Base-by-base conservation (phyloP, 139 green algal genomes). In the Ettlia oleoabundans region DNA sequence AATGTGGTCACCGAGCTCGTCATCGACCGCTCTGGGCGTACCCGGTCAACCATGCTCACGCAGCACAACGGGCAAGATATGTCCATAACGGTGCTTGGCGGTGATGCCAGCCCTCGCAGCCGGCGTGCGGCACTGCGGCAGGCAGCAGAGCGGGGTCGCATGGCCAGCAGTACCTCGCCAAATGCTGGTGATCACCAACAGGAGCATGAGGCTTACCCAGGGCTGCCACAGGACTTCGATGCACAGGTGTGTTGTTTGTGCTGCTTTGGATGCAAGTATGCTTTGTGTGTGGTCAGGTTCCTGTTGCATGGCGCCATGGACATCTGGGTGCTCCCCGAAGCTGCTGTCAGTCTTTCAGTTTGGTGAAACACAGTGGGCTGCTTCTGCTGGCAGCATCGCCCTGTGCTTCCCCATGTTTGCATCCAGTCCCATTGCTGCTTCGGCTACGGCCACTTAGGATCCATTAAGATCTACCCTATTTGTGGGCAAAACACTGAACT, bases 221-320 rank as follows among this genome's bases (percentile, higher is more conserved):
- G 80, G 2, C 80, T 85, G 22, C 80, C 80, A 0, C 28, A 32
- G 3, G 80, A 76, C 24, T 85, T 80, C 33, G 80, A 85, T 65
- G 58, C 80, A 41, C 51, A 80, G 78, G 78, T 76, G 64, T 2
- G 77, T 24, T 8, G 47, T 15, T 10, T 15, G n/a, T 15, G 47
- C 47, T 58, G 47, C 47, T 15, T 58, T 10, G 13, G 13, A 24
- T 15, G 47, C 47, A 24, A 10, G 10, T 15, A 58, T 15, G 47
- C 47, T 58, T 10, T 15, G 13, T 58, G 47, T 15, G 47, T n/a
- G n/a, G n/a, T n/a, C n/a, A n/a, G n/a, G n/a, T n/a, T n/a, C n/a
- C n/a, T n/a, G n/a, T n/a, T n/a, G n/a, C n/a, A n/a, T n/a, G n/a
- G n/a, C n/a, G n/a, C n/a, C n/a, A n/a, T n/a, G n/a, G n/a, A n/a